A percentile compares a stretch with the other conserved stretches of the same genome.
These are phyloP conservation scores for Plasmodium ovale DNA, from an alignment of 169 alveolate species.

Conservation along the genomic window DNA sequence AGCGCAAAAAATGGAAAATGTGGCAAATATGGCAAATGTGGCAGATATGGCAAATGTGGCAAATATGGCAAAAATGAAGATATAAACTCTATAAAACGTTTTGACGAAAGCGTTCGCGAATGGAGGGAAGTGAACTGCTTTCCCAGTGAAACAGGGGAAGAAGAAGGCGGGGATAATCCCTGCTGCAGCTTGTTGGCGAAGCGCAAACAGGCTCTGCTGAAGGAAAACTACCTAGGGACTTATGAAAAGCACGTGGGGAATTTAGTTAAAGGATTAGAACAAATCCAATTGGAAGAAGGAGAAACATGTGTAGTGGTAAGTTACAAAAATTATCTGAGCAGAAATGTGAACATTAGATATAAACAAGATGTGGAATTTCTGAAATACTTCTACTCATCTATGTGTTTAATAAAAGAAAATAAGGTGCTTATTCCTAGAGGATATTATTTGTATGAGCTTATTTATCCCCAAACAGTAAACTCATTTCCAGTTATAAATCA, in stretches of 20 bases:
- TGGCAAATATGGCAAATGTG: not conserved
- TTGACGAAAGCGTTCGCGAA: conserved; percentile 19
- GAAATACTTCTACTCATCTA: conserved; percentile 47
- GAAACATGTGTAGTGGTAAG: conserved; percentile 13
- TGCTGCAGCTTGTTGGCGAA: not conserved
- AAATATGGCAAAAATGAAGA: not conserved
- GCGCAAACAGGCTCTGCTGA: not conserved
- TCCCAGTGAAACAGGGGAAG: not conserved
- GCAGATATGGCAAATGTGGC: not conserved
- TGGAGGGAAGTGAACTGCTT: conserved; percentile 25
- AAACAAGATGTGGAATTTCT: conserved; percentile 12
- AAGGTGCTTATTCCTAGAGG: conserved; percentile 62
- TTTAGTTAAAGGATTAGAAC: conserved; percentile 11
- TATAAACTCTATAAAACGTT: conserved; percentile 5
- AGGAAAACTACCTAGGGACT: conserved; percentile 3
- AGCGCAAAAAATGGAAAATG: not conserved
- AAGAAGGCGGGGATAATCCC: not conserved
- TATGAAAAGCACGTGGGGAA: conserved; percentile 28
- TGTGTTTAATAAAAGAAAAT: conserved; percentile 55
- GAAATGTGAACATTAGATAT: conserved; percentile 40
- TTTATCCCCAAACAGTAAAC: conserved; percentile 61
- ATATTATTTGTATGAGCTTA: conserved; percentile 46
- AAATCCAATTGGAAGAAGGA: conserved; percentile 9
- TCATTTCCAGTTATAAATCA: conserved; percentile 55
- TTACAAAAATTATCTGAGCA: conserved; percentile 38